Evolutionary conservation across 306 rosid species (phyloP).

Genomic region (Acacia melanoxylon): DNA sequence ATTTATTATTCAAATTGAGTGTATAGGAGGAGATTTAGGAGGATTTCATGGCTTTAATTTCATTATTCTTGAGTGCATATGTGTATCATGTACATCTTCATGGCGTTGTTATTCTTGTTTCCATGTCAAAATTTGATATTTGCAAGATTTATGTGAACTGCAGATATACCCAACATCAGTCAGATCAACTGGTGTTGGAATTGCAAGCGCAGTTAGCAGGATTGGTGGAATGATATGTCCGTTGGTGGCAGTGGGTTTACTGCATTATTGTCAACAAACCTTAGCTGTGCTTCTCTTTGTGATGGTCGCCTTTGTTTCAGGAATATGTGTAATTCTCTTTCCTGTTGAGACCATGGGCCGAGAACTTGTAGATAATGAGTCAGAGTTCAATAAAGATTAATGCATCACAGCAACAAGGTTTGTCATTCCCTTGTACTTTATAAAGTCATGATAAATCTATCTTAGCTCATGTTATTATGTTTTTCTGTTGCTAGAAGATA

Average conservation of each 20-base stretch:
- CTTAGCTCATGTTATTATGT: not conserved
- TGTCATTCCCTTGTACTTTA: not conserved
- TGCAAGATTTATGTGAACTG: conserved; percentile 39
- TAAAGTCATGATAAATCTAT: not conserved
- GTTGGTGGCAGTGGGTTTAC: conserved; percentile 82
- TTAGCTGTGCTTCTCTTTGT: conserved; percentile 70
- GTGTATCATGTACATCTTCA: too few species aligned
- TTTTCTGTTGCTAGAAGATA: not conserved
- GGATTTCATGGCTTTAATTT: too few species aligned
- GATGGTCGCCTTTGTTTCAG: conserved; percentile 71
- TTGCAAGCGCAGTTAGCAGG: conserved; percentile 87
- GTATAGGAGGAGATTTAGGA: too few species aligned
- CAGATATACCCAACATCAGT: conserved; percentile 91
- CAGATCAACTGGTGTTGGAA: conserved; percentile 90
- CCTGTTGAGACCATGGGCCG: conserved; percentile 91
- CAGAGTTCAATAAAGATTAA: conserved; percentile 22
- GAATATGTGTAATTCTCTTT: conserved; percentile 70
- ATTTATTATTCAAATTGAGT: too few species aligned
- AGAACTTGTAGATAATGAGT: conserved; percentile 59
- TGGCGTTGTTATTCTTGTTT: not conserved
- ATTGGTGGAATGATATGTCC: conserved; percentile 95
- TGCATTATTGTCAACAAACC: conserved; percentile 88
- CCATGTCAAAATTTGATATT: conserved; percentile 19
- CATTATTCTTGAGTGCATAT: too few species aligned
- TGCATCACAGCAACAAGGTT: conserved; percentile 17